phyloP scores from a whole-genome alignment of 257 asterid genomes.

The Rauvolfia tetraphylla region DNA sequence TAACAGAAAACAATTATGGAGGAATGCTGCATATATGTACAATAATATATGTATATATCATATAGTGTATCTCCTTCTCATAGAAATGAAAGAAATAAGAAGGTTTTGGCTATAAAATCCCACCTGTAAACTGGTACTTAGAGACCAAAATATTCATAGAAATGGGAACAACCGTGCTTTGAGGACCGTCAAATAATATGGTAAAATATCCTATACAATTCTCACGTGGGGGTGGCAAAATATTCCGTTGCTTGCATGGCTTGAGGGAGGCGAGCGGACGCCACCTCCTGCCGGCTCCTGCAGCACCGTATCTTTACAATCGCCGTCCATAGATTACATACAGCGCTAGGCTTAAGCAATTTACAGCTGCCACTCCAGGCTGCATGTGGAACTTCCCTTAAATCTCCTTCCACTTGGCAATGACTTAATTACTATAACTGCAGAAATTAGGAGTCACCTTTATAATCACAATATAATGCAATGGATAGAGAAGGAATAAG shows the following conservation, averaged over 20 bases:
- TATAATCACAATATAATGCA: too few relatives aligned
- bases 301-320: neutral
- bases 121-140: neutral
- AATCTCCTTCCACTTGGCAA: too few relatives aligned
- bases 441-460: too few relatives aligned
- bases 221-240: conserved; percentile 7
- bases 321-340: conserved; percentile 1
- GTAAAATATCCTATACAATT: too few relatives aligned
- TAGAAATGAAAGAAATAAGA: too few relatives aligned
- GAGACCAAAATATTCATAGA: neutral
- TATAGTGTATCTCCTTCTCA: neutral
- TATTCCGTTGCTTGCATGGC: neutral
- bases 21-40: neutral
- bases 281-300: neutral
- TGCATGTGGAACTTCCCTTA: too few relatives aligned
- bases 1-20: neutral
- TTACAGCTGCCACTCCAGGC: neutral
- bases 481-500: too few relatives aligned
- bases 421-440: too few relatives aligned
- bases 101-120: too few relatives aligned
- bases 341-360: neutral
- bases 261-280: neutral
- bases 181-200: too few relatives aligned
- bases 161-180: too few relatives aligned
- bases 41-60: too few relatives aligned